A percentile compares a stretch with the other conserved stretches of the same genome.
Conservation (phyloP, 306 rosid species). For the Trifolium repens region DNA sequence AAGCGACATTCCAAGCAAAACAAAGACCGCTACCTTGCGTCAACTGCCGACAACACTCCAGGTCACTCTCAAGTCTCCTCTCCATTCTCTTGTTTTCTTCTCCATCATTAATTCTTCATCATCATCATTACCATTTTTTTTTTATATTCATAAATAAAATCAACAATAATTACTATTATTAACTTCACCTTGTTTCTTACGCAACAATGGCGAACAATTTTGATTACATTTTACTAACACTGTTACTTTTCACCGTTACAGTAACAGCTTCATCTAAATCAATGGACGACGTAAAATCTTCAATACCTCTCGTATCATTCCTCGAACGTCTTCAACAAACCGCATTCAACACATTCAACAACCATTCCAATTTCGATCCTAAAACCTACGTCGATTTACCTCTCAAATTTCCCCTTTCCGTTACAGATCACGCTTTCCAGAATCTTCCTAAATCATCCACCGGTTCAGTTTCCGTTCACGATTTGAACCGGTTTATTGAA, state of each 20-base stretch:
- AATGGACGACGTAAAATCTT: conserved; percentile 36
- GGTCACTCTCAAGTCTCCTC: too few species aligned
- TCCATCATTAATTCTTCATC: too few species aligned
- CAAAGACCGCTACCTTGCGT: too few species aligned
- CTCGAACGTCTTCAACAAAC: conserved; percentile 64
- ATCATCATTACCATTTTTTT: neutral
- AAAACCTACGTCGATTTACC: conserved; percentile 82
- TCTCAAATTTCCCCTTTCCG: conserved; percentile 50
- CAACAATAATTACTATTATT: neutral
- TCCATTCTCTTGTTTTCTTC: too few species aligned
- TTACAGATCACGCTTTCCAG: conserved; percentile 55
- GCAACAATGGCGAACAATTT: neutral
- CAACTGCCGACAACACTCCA: too few species aligned
- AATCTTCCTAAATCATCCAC: conserved; percentile 43
- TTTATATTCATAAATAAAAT: neutral
- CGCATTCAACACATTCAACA: conserved; percentile 51
- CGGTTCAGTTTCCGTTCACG: conserved; percentile 49
- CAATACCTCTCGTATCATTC: conserved; percentile 62
- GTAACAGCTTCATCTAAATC: conserved; percentile 28
- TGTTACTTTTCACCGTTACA: neutral
- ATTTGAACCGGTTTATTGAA: conserved; percentile 48
- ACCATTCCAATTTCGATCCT: conserved; percentile 58
- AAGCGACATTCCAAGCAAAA: too few species aligned
- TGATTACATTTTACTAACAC: neutral
- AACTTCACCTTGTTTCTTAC: neutral